Base-by-base conservation (phyloP, 2,329 filamentous ascomycete species). In the Botrytis porri region DNA sequence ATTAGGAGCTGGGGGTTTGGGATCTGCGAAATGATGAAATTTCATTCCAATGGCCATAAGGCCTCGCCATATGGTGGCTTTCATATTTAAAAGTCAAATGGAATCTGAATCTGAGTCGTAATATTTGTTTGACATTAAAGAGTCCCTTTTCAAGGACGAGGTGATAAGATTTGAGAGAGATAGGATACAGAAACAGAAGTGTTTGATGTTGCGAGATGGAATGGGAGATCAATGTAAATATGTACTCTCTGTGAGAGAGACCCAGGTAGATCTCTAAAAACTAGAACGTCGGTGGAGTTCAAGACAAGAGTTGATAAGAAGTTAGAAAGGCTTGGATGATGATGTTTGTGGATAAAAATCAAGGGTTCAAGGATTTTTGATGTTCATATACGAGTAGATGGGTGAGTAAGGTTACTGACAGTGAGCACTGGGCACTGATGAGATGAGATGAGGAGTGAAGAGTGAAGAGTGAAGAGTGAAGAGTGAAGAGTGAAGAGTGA, bases 21-120 rank as follows among this genome's bases (percentile, higher is more conserved):
- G 80, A 8, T 77, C 74, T 7, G 79, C 80, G 64, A 78, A 76
- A 69, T 80, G 78, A 67, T 81, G 80, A 72, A 81, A 75, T 71
- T 78, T 78, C 80, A 81, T 81, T 14, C 80, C 80, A 57, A 81
- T 72, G 76, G 78, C 78, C 80, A 81, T 81, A 14, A 81, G 75
- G 75, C 73, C 78, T 67, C 80, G 74, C 79, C 79, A 81, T 76
- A 81, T 76, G 75, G 74, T 70, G 8, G 80, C 80, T 73, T 81
- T 81, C 76, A 80, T 79, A 66, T 74, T 69, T 72, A 79, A 75
- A n/a, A 75, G 70, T 67, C 69, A 77, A 60, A 45, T 29, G 29
- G 35, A 54, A 35, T 72, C 62, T 32, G 8, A 18, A 14, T 25
- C 25, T 35, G 43, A 22, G 12, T 66, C 12, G 45, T 72, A 54